These are phyloP conservation scores for Halenospora varia DNA, from an alignment of 495 filamentous ascomycete genomes.

Conservation along the genomic window DNA sequence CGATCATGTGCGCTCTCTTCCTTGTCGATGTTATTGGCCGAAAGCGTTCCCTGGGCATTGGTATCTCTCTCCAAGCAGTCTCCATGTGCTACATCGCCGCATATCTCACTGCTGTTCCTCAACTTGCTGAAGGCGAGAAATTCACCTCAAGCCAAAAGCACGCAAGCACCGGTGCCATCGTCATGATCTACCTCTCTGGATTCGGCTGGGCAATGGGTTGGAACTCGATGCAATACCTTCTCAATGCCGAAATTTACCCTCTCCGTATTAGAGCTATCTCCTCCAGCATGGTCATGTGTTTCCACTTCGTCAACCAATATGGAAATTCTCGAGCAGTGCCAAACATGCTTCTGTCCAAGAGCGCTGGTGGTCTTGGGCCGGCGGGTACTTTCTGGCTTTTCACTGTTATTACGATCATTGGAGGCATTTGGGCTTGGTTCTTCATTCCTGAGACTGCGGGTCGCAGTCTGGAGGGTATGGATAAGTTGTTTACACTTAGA, in stretches of 20 bases:
- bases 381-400: constrained; percentile 67
- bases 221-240: constrained; percentile 72
- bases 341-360: constrained; percentile 38
- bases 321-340: constrained; percentile 56
- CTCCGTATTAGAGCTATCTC: constrained; percentile 49
- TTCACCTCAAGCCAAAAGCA: constrained; percentile 3
- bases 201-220: constrained; percentile 70
- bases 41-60: constrained; percentile 60
- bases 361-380: constrained; percentile 34
- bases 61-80: constrained; percentile 59
- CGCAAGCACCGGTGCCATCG: constrained; percentile 45
- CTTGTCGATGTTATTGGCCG: constrained; percentile 72
- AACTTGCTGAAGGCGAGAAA: constrained; percentile 33
- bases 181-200: constrained; percentile 63
- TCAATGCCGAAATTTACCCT: constrained; percentile 73
- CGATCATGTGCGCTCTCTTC: constrained; percentile 63
- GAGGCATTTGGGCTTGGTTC: constrained; percentile 56
- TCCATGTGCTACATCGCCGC: constrained; percentile 65
- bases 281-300: constrained; percentile 46
- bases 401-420: constrained; percentile 54
- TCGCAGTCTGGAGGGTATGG: constrained; percentile 60
- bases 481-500: constrained; percentile 50
- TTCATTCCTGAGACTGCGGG: constrained; percentile 65
- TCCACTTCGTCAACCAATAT: constrained; percentile 73
- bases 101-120: constrained; percentile 53